Evolutionary conservation across 495 filamentous ascomycete genomes (phyloP), one percentile per base, ranked within the genome.

Genomic region (Geopyxis carbonaria): DNA sequence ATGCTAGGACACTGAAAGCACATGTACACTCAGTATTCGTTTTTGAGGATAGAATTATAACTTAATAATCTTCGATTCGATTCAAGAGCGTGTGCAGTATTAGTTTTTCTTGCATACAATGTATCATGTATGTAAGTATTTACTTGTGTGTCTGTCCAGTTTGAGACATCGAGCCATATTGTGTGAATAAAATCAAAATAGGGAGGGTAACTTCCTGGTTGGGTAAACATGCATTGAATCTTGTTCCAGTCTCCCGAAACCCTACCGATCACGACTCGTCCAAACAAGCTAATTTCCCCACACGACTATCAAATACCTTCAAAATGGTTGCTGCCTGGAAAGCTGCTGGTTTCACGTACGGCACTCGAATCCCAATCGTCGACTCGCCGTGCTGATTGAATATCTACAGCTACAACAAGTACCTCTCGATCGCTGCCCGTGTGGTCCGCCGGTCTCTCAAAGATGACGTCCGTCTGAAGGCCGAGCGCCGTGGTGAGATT

Each of bases 291-390:
- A 43, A 27, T 22, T 21, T 14, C 24, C 22, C 37, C 22, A 30
- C 37, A 21, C 44, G 44, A 50, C 37, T 14, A 8, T 15, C 37
- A 16, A 10, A 8, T 22, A 19, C 45, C 57, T 61, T 73, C 76
- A 84, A 74, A 68, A 97, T 97, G 89, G 73, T 81, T 62, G 87
- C 84, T 65, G 81, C 85, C 58, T 99, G 91, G 91, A 95, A 94
- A 79, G 73, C 85, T 56, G 78, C 89, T 58, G 89, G 91, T 67
- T 68, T 95, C 55, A 92, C 78, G 91, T 95, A 77, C 62, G 79
- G 31, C 20, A 13, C 5, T 32, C 33, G 24, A n/a, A n/a, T 16
- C 31, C 19, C 48, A 22, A 44, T 20, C 3, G 21, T 30, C 29
- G 16, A 11, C 20, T 14, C 16, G 4, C 34, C 19, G 33, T n/a